These are phyloP conservation scores for Candida insectorum DNA, from an alignment of 805 yeast genomes.

Conservation along the genomic window DNA sequence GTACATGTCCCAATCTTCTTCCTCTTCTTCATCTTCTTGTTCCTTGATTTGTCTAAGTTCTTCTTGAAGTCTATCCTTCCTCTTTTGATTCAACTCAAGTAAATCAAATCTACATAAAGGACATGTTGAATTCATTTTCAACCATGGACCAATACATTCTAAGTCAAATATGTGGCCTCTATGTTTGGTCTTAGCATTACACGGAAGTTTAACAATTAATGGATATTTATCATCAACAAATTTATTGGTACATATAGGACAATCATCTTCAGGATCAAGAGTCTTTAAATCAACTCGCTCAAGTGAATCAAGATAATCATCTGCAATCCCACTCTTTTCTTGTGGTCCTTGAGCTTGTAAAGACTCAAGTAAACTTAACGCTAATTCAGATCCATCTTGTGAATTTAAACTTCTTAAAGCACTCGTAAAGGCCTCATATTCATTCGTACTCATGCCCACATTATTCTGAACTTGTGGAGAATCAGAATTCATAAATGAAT, in stretches of 20 bases:
- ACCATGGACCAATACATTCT: constrained; percentile 91
- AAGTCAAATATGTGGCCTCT: constrained; percentile 70
- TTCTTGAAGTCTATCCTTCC: constrained; percentile 29
- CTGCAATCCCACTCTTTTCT: constrained; percentile 53
- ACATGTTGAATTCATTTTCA: constrained; percentile 68
- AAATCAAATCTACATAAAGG: constrained; percentile 84
- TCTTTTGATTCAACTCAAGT: constrained; percentile 30
- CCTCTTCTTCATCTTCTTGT: constrained; percentile 49
- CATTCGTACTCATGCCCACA: neutral
- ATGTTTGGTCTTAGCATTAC: constrained; percentile 30
- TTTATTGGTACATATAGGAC: constrained; percentile 81
- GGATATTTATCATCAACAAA: constrained; percentile 75
- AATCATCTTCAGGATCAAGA: constrained; percentile 52
- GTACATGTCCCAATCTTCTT: constrained; percentile 78
- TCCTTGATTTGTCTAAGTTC: constrained; percentile 37
- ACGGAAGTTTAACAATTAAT: constrained; percentile 70
- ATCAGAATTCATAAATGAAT: constrained; percentile 26
- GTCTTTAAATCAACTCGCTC: constrained; percentile 53
- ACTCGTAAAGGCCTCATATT: constrained; percentile 23
- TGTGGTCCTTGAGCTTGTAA: constrained; percentile 13
- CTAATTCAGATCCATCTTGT: constrained; percentile 29
- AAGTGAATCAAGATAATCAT: constrained; percentile 68
- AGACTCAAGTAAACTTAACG: constrained; percentile 22
- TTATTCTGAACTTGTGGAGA: neutral
- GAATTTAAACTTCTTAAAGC: constrained; percentile 29